These are phyloP conservation scores for Ramalina intermedia DNA, from an alignment of 495 filamentous ascomycete genomes.

Conservation along the genomic window DNA sequence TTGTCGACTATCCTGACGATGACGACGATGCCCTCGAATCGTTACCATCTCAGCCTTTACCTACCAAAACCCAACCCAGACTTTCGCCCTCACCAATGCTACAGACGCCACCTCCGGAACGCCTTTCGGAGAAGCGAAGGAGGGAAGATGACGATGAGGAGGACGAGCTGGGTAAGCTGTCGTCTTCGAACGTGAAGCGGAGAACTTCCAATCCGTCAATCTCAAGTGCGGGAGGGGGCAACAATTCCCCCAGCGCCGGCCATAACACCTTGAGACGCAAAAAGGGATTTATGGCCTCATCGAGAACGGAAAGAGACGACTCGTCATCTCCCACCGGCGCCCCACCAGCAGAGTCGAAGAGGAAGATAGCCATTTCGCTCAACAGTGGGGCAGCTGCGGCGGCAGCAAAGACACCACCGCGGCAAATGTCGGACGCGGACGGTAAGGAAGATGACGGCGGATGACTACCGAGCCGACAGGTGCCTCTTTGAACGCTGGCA, in stretches of 20 bases:
- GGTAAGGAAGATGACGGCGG: conserved; percentile 1
- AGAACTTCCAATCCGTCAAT: conserved; percentile 31
- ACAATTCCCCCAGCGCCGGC: neutral
- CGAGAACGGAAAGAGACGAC: conserved; percentile 3
- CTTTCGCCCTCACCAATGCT: conserved; percentile 21
- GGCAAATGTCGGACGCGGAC: neutral
- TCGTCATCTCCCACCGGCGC: neutral
- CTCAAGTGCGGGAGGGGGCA: conserved; percentile 16
- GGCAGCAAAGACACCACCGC: neutral
- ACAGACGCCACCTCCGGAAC: conserved; percentile 49
- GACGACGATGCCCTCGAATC: conserved; percentile 45
- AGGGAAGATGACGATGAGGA: conserved; percentile 73
- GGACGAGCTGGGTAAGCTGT: conserved; percentile 63
- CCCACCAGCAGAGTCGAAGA: conserved; percentile 5
- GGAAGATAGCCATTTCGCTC: conserved; percentile 25
- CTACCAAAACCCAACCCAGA: conserved; percentile 15
- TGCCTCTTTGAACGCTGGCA: too few relatives aligned
- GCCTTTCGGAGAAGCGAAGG: conserved; percentile 79
- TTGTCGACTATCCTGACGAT: conserved; percentile 85
- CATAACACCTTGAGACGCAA: conserved; percentile 24
- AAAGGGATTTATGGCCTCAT: conserved; percentile 19
- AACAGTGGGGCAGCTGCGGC: neutral
- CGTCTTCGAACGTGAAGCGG: conserved; percentile 43
- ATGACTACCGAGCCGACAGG: neutral
- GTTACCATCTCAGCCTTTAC: conserved; percentile 12